Percentiles rank a stretch among this genome's conserved stretches.
These are phyloP conservation scores for Ganoderma lingzhi DNA, from an alignment of 1,284 basidiomycete genomes.

Conservation along the genomic window DNA sequence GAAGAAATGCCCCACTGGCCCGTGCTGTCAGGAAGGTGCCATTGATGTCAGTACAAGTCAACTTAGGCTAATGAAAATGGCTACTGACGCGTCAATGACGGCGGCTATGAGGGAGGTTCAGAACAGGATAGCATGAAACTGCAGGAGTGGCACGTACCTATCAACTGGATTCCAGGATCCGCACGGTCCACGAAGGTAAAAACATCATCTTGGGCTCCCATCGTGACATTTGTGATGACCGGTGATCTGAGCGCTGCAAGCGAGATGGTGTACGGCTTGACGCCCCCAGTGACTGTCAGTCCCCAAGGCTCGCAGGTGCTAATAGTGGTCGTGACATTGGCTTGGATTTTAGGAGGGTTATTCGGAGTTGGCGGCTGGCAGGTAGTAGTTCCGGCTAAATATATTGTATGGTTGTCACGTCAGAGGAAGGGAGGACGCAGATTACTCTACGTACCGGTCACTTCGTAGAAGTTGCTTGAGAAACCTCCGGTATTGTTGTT, in stretches of 20 bases:
- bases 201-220: slow-evolving; percentile 48
- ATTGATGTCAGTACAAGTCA: not conserved
- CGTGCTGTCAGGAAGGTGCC: slow-evolving; percentile 23
- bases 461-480: slow-evolving; percentile 43
- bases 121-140: not conserved
- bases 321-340: slow-evolving; percentile 52
- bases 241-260: slow-evolving; percentile 50
- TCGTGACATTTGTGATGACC: slow-evolving; percentile 53
- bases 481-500: slow-evolving; percentile 52
- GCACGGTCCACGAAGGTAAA: slow-evolving; percentile 59
- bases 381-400: slow-evolving; percentile 42
- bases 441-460: slow-evolving; percentile 42
- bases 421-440: slow-evolving; percentile 3
- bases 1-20: slow-evolving; percentile 40
- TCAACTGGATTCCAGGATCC: slow-evolving; percentile 45
- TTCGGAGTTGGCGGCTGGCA: slow-evolving; percentile 45
- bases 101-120: slow-evolving; percentile 28
- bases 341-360: slow-evolving; percentile 39
- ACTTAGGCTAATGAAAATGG: not conserved
- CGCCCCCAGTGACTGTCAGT: slow-evolving; percentile 53
- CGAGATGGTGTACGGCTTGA: slow-evolving; percentile 55
- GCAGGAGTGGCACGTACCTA: slow-evolving; percentile 47
- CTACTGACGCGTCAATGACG: slow-evolving; percentile 37
- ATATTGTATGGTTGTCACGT: not conserved
- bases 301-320: slow-evolving; percentile 58